Conservation (phyloP, 2,329 filamentous ascomycete genomes). For the Nothophoma quercina region DNA sequence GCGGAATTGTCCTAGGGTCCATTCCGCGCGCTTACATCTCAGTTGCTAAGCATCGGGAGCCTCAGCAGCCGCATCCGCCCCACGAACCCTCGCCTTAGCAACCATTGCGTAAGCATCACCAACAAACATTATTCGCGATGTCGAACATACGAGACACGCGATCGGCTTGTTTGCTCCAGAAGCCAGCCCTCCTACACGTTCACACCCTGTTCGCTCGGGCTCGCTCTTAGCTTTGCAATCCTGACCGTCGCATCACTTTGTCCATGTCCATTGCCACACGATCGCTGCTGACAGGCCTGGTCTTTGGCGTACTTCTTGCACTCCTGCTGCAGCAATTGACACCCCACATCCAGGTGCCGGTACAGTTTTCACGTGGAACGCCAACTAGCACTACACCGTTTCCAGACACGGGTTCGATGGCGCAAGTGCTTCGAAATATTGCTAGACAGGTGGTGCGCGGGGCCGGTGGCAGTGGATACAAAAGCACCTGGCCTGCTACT, state of each 20-base stretch:
- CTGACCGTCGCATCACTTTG: slow-evolving; percentile 18
- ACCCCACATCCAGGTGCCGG: slow-evolving; percentile 28
- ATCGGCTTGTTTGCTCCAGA: neutral
- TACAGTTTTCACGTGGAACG: slow-evolving; percentile 7
- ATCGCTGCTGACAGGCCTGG: slow-evolving; percentile 33
- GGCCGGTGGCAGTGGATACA: slow-evolving; percentile 28
- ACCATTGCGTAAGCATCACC: slow-evolving; percentile 11
- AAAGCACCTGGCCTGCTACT: slow-evolving; percentile 24
- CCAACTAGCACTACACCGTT: slow-evolving; percentile 18
- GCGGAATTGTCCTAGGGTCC: too few relatives aligned
- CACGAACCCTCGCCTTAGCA: slow-evolving; percentile 6
- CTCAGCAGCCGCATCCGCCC: slow-evolving; percentile 2
- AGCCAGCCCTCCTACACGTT: neutral
- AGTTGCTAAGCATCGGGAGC: slow-evolving; percentile 13
- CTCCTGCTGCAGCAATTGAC: slow-evolving; percentile 34
- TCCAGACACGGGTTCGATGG: slow-evolving; percentile 32
- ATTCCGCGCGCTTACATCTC: slow-evolving; percentile 5
- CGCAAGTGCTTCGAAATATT: slow-evolving; percentile 46
- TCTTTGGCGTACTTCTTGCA: slow-evolving; percentile 38
- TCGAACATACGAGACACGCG: slow-evolving; percentile 4
- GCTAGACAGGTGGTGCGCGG: slow-evolving; percentile 29
- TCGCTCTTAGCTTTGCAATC: slow-evolving; percentile 14
- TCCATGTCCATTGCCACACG: slow-evolving; percentile 25
- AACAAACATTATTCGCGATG: slow-evolving; percentile 3
- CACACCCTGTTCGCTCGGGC: neutral